Base-by-base conservation (phyloP, 345 rosid genomes). In the Brassica carinata region DNA sequence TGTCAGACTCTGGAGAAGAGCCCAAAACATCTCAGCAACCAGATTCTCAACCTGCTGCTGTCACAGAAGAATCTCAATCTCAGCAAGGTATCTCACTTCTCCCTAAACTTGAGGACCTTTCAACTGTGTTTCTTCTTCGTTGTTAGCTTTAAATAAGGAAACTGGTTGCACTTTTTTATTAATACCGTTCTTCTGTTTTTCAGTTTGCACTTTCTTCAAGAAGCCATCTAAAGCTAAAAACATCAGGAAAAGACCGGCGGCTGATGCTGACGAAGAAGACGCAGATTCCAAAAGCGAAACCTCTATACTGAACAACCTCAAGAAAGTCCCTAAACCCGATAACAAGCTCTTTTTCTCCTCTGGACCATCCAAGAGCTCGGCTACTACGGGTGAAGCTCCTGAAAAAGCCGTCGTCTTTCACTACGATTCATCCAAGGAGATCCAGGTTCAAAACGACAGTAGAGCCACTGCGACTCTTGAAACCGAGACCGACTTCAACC, bases 401-500 rank as follows among this genome's bases (percentile, higher is more conserved):
- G 91, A 85, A 73, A 63, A 86, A 65, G 38, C 85, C 1, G 64
- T 87, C 31, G 64, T 87, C 31, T 94, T 94, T 78, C 92, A 89
- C 63, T 94, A 87, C 5, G 96, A 90, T 67, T 94, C 98, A 68
- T 94, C 96, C 4, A 94, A 88, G 86, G 91, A 90, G 82, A 89
- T 94, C 73, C 98, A 92, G 82, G 94, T 92, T 64, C 96, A 92
- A 45, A 80, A 92, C 67, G 98, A 92, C 79, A 92, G 87, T 77
- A 84, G 76, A 79, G 98, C 98, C 2, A 94, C 98, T 0, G 94
- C 93, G 0, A 90, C 87, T 19, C 84, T 94, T 57, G 98, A 94
- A 73, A 94, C 98, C 23, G 97, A 94, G 87, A 92, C 98, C 0
- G 96, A 92, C 55, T 90, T 90, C 77, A 84, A 87, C 1, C 89